Evolutionary conservation across 495 filamentous ascomycete species (phyloP), one percentile per base, ranked within the genome.

Genomic region (Aspergillus homomorphus): DNA sequence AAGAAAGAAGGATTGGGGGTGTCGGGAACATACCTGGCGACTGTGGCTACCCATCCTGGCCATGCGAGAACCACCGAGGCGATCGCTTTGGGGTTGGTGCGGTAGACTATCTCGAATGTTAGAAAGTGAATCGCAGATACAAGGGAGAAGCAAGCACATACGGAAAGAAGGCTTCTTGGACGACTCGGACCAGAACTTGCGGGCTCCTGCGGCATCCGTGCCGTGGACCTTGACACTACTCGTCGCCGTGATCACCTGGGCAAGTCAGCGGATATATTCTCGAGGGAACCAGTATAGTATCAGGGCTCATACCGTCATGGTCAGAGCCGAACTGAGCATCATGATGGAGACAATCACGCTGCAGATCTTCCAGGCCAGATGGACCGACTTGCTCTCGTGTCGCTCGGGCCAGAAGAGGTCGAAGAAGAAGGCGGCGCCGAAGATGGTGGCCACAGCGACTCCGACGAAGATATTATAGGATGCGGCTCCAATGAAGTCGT

Each of bases 381-480:
- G 69, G 0, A 80, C 77, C 45, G 62, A 51, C 33, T 53, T 58
- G n/a, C 66, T 72, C 63, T 83, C 79, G 9, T 69, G 59, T 10
- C 79, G 71, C 33, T 79, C 77, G 4, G 80, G 78, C 78, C 77
- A 81, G 62, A 80, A 79, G 5, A 83, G 70, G 53, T 82, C 80
- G 59, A 81, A 81, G 72, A 81, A 82, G 66, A 81, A 82, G 7
- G 70, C 80, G 10, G 70, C 74, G 22, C 80, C 79, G 63, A 83
- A 83, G 58, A 83, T 77, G 28, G 73, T 77, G 1, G 78, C 80
- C 0, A 81, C 75, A n/a, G 74, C 78, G 21, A 83, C 69, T 42
- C 80, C 79, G 30, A 76, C 73, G 62, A 79, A 83, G 59, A 83
- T 80, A 61, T 82, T 83, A 64, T 77, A 81, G 22, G 72, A 74